Evolutionary conservation across 2,329 filamentous ascomycete genomes (phyloP), one percentile per base, ranked within the genome.

Genomic region (Calonectria pteridis): DNA sequence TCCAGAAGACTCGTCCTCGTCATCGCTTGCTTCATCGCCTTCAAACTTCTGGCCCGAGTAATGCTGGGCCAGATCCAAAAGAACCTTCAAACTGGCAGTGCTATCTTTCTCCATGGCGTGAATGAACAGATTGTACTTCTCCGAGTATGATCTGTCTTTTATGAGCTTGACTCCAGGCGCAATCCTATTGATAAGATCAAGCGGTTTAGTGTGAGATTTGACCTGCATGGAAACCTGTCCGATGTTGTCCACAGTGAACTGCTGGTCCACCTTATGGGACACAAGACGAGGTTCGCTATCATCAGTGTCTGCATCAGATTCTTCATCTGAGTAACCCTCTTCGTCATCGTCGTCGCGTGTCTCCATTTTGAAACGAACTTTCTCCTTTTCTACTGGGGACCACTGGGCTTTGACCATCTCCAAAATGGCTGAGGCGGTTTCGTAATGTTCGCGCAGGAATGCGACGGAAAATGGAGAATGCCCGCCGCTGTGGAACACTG

Each of bases 241-340:
- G 71, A 97, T 88, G 77, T 95, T 91, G 20, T 97, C 93, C 67
- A 96, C 89, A 0, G 94, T 97, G 81, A 94, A 94, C 43, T 89
- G 87, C 16, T 93, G 90, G 76, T 93, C 90, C 33, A 95, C 85
- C 50, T 92, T 86, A 73, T 93, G 89, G 20, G 84, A 85, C 62
- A 87, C 85, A 50, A 91, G 87, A 9, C 85, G 84, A 23, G 87
- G 86, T 53, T 85, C 84, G 6, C 83, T 82, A 1, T 83, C 84
- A 1, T 84, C 66, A 11, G 77, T 53, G 16, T 76, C 82, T n/a
- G 83, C 69, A 14, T 83, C 82, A 10, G 85, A 83, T 20, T 85
- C 82, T 11, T 85, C 84, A 10, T 87, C 84, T 9, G 85, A 81
- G 9, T 84, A 83, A 23, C 43, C 43, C 4, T 86, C 83, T 1